Base-by-base conservation (phyloP, 257 asterid species). In the Vinca minor region DNA sequence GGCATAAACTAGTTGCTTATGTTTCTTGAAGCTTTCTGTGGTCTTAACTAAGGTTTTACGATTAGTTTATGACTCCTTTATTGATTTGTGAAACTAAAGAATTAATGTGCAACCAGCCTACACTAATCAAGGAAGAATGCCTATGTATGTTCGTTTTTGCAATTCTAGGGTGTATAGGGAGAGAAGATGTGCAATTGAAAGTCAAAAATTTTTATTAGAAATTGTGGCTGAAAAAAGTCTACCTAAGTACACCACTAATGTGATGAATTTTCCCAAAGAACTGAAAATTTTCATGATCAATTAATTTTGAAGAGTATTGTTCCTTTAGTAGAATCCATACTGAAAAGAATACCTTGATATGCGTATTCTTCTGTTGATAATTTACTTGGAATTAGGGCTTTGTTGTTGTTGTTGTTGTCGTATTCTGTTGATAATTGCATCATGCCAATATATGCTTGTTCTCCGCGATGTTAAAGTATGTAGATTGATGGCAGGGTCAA, bases 401-500 rank as follows among this genome's bases (percentile, higher is more conserved):
- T n/a, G n/a, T n/a, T n/a, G n/a, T n/a, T n/a, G n/a, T n/a, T n/a
- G n/a, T n/a, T n/a, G n/a, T n/a, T n/a, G 41, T 3, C 23, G 15
- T 20, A 20, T 18, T 26, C 47, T 44, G 1, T 44, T 15, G 34
- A 62, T 13, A 14, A 17, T 47, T 39, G 20, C 58, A 20, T 35
- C 38, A 17, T 46, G 38, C 9, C 25, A n/a, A 20, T 23, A 5
- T 21, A 15, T 34, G 31, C 25, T 28, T 46, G 66, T 23, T 20
- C 59, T 32, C 62, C 14, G 47, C 41, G 34, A 54, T 63, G 15
- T 28, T 35, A 12, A 8, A 11, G 41, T 50, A 13, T 11, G 31
- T 68, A 36, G 17, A 50, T n/a, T 74, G 57, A 44, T 76, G 48
- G 68, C 82, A 88, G 98, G 96, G 95, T 45, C 83, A 81, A 55